Evolutionary conservation across 805 yeast species (phyloP).

Genomic region (Candida sanyiensis): DNA sequence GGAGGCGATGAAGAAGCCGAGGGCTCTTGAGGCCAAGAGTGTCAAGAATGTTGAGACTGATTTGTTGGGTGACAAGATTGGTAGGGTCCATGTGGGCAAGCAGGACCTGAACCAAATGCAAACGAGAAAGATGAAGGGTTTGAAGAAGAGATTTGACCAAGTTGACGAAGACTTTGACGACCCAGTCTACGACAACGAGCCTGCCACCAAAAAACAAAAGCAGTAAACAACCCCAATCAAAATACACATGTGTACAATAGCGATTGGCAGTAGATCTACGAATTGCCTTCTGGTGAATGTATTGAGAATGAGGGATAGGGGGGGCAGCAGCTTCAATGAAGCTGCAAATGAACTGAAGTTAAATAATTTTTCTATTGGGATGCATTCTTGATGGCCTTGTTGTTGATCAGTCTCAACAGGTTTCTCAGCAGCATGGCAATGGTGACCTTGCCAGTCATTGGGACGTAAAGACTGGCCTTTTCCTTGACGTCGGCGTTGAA

Average conservation of each 20-base stretch:
- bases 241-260: background rate
- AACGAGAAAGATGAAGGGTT: conserved; percentile 98
- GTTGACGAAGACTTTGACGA: conserved; percentile 46
- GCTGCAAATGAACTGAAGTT: background rate
- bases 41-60: conserved; percentile 89
- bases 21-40: conserved; percentile 71
- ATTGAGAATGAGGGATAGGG: too few relatives aligned
- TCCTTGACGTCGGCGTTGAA: conserved; percentile 77
- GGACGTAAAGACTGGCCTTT: conserved; percentile 88
- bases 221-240: conserved; percentile 1
- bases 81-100: conserved; percentile 91
- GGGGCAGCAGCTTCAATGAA: too few relatives aligned
- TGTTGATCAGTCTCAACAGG: conserved; percentile 72
- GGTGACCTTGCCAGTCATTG: conserved; percentile 94
- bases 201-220: conserved; percentile 28
- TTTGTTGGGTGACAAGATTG: conserved; percentile 91
- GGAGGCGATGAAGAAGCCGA: conserved; percentile 80
- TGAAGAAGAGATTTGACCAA: conserved; percentile 83
- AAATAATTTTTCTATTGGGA: too few relatives aligned
- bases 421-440: conserved; percentile 91
- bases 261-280: background rate
- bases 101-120: conserved; percentile 89
- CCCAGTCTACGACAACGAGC: conserved; percentile 38
- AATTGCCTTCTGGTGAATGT: too few relatives aligned
- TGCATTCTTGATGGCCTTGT: conserved; percentile 32